These are phyloP conservation scores for Candolleomyces efflorescens DNA, from an alignment of 768 basidiomycete genomes.

Conservation along the genomic window DNA sequence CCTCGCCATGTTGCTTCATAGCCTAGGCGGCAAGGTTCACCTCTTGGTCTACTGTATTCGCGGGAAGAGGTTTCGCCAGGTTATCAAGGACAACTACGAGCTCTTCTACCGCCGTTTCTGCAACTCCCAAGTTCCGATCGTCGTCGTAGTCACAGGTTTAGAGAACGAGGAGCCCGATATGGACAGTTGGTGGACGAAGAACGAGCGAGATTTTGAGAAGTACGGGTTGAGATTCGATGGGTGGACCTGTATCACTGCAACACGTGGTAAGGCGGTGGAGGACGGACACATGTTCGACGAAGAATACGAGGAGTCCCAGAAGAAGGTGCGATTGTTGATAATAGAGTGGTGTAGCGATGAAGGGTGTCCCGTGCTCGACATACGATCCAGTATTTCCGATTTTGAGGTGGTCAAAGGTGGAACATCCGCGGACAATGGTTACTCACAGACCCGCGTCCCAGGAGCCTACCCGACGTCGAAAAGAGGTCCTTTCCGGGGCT, in stretches of 20 bases:
- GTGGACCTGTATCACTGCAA: conserved; percentile 10
- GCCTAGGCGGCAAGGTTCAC: background rate
- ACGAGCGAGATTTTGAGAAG: conserved; percentile 3
- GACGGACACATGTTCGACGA: conserved; percentile 13
- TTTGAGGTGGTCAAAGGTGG: too few species aligned
- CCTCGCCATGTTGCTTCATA: conserved; percentile 11
- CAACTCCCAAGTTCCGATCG: conserved; percentile 4
- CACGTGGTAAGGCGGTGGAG: conserved; percentile 11
- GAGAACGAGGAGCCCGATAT: conserved; percentile 6
- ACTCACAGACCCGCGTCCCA: too few species aligned
- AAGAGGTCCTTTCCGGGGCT: too few species aligned
- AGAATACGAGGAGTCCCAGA: conserved; percentile 14
- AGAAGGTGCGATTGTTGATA: background rate
- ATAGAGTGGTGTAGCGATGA: too few species aligned
- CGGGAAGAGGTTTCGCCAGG: conserved; percentile 5
- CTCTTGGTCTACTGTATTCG: conserved; percentile 8
- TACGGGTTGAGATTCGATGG: conserved; percentile 5
- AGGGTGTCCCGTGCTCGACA: too few species aligned
- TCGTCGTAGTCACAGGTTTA: conserved; percentile 6
- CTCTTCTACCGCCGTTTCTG: conserved; percentile 9
- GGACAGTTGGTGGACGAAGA: conserved; percentile 9
- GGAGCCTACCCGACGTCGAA: too few species aligned
- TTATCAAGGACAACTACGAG: conserved; percentile 10
- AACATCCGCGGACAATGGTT: too few species aligned
- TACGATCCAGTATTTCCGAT: too few species aligned